Conservation (phyloP, 1,284 basidiomycete species). For the Papiliotrema terrestris region DNA sequence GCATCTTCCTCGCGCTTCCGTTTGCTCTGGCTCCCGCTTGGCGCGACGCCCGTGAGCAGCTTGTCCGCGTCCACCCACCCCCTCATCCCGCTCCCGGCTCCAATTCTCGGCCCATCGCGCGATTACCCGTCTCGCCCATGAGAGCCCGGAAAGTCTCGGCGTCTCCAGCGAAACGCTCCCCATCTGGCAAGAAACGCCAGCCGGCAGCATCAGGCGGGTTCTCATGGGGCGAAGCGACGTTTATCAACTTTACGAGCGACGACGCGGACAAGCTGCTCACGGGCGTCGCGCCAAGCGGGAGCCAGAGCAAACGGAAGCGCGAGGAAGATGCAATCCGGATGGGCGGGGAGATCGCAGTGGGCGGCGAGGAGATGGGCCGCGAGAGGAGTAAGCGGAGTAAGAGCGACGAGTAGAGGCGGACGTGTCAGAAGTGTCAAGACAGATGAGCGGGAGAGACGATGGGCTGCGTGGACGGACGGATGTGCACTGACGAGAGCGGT, state of each 20-base stretch:
- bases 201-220: conserved; percentile 16
- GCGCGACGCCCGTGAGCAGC: conserved; percentile 44
- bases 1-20: conserved; percentile 34
- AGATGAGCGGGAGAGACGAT: too few species aligned
- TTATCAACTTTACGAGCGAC: conserved; percentile 44
- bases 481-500: neutral
- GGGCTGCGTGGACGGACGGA: neutral
- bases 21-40: conserved; percentile 35
- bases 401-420: conserved; percentile 13
- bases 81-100: conserved; percentile 19
- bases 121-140: conserved; percentile 23
- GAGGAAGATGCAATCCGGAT: conserved; percentile 26
- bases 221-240: conserved; percentile 34
- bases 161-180: conserved; percentile 25
- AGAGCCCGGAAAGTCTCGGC: conserved; percentile 17
- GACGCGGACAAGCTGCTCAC: conserved; percentile 42
- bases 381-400: conserved; percentile 18
- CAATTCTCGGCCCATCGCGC: conserved; percentile 25
- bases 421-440: too few species aligned
- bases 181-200: conserved; percentile 16
- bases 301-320: conserved; percentile 30
- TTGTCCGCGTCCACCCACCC: conserved; percentile 33
- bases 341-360: neutral
- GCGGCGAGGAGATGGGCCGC: conserved; percentile 7
- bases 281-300: conserved; percentile 44